Conservation (phyloP, 2,329 filamentous ascomycete species). For the Pseudocercospora musae region DNA sequence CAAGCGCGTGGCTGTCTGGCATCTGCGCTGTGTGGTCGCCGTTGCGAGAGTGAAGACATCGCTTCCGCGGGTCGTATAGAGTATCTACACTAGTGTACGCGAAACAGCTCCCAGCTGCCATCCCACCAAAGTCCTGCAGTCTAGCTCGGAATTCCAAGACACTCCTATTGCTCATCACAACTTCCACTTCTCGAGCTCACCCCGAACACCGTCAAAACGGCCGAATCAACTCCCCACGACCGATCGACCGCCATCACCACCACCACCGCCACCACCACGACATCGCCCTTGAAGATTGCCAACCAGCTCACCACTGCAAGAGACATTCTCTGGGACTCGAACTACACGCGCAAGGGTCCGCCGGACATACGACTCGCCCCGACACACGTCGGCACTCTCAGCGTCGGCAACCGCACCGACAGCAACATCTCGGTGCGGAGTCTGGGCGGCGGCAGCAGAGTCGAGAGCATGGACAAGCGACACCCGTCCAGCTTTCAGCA, state of each 20-base stretch:
- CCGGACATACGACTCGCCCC: conserved; percentile 46
- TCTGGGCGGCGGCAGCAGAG: conserved; percentile 43
- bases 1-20: conserved; percentile 1
- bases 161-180: background rate
- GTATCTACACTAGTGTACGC: too few relatives aligned
- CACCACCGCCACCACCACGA: conserved; percentile 9
- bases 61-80: background rate
- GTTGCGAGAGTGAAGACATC: background rate
- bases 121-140: background rate
- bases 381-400: conserved; percentile 49
- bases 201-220: conserved; percentile 13
- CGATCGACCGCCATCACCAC: conserved; percentile 8
- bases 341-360: conserved; percentile 43
- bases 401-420: conserved; percentile 47
- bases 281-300: conserved; percentile 17
- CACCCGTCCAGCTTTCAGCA: conserved; percentile 98
- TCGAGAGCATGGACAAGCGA: conserved; percentile 75
- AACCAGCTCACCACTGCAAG: conserved; percentile 47
- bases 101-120: background rate
- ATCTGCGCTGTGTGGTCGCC: background rate
- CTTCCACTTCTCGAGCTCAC: background rate
- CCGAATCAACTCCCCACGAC: conserved; percentile 18
- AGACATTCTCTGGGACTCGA: conserved; percentile 50
- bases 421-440: conserved; percentile 51
- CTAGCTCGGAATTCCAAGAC: background rate